phyloP scores from a whole-genome alignment of 257 asterid species.

The Fraxinus quadrangulata region DNA sequence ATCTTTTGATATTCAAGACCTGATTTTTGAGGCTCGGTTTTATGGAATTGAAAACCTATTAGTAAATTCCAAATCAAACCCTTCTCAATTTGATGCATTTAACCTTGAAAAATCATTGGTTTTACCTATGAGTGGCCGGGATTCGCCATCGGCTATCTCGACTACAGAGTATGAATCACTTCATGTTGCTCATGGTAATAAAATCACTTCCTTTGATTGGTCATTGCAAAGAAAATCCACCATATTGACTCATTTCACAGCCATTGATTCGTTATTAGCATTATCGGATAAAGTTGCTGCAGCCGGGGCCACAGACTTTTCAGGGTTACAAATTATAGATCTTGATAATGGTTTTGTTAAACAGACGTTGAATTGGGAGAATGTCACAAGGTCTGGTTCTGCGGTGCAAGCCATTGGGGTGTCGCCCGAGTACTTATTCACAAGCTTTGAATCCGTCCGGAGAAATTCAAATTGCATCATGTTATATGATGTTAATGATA shows the following conservation, averaged over 20 bases:
- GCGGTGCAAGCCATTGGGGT: conserved; percentile 86
- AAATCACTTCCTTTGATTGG: conserved; percentile 92
- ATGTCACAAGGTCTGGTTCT: conserved; percentile 83
- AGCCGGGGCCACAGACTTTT: conserved; percentile 91
- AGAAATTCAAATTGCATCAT: conserved; percentile 85
- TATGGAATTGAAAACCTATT: conserved; percentile 78
- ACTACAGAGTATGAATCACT: conserved; percentile 72
- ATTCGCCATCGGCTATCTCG: conserved; percentile 73
- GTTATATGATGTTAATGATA: conserved; percentile 61
- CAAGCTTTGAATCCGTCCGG: conserved; percentile 90
- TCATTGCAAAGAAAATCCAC: conserved; percentile 78
- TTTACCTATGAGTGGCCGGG: conserved; percentile 76
- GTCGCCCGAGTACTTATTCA: conserved; percentile 62
- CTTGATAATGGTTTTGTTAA: conserved; percentile 59
- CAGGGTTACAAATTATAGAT: conserved; percentile 86
- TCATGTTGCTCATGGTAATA: conserved; percentile 92
- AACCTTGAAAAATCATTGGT: conserved; percentile 63
- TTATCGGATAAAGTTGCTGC: conserved; percentile 66
- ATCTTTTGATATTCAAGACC: conserved; percentile 70
- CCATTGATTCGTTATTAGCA: conserved; percentile 77
- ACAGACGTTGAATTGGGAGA: conserved; percentile 85
- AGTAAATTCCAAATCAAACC: conserved; percentile 64
- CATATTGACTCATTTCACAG: conserved; percentile 73
- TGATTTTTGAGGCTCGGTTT: conserved; percentile 72
- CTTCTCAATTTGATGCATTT: conserved; percentile 81